phyloP scores from a whole-genome alignment of 2,329 filamentous ascomycete genomes.

The Aspergillus thermomutatus region DNA sequence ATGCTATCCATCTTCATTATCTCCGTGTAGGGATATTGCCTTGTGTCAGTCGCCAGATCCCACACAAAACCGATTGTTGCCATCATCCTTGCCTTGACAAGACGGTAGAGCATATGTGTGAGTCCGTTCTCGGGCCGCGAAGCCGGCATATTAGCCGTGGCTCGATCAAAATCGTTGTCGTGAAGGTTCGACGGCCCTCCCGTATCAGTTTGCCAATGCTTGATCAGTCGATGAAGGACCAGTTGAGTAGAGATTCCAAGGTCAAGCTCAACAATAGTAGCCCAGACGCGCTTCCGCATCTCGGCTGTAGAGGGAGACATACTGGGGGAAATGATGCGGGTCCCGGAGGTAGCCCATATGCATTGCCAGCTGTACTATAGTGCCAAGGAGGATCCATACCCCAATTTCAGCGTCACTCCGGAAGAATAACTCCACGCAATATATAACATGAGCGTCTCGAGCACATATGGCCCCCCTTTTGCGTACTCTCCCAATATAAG shows the following conservation, averaged over 20 bases:
- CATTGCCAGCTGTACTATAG: conserved; percentile 54
- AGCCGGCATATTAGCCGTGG: conserved; percentile 48
- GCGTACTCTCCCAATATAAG: neutral
- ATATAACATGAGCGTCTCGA: conserved; percentile 19
- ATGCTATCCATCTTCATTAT: neutral
- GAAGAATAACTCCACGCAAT: neutral
- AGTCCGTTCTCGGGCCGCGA: conserved; percentile 48
- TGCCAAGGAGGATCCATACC: neutral
- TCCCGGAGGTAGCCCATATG: conserved; percentile 61
- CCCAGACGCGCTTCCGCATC: conserved; percentile 42
- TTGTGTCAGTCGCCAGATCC: neutral
- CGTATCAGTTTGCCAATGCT: conserved; percentile 57
- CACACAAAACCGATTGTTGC: neutral
- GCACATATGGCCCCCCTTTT: conserved; percentile 29
- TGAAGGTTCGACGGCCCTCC: conserved; percentile 54
- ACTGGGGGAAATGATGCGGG: conserved; percentile 47
- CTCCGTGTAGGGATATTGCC: neutral
- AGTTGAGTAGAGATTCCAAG: conserved; percentile 59
- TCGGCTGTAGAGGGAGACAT: conserved; percentile 55
- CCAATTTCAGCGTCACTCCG: neutral
- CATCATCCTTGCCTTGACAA: neutral
- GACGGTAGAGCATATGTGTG: neutral
- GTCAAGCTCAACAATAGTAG: conserved; percentile 51
- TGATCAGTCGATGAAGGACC: conserved; percentile 59
- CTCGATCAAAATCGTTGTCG: conserved; percentile 56